Evolutionary conservation across 805 yeast genomes (phyloP), one percentile per base, ranked within the genome.

Genomic region (Yamadazyma endophytica): DNA sequence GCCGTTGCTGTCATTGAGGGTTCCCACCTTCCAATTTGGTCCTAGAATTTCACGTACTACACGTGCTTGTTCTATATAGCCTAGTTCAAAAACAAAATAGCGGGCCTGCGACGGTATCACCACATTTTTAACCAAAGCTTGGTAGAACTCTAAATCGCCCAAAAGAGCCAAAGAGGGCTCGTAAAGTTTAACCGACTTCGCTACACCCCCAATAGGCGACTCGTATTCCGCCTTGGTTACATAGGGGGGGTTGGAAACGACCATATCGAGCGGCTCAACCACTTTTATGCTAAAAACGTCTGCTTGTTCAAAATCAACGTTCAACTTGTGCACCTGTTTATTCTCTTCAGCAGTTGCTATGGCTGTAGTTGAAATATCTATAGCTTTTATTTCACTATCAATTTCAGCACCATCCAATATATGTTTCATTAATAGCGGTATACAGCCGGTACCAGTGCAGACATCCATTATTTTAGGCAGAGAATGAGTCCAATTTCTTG

Each of bases 171-270:
- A 50, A 16, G 50, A 46, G 0, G 98, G 97, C 56, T 90, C 98
- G 53, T 71, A 80, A 9, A 55, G 23, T 23, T 70, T 58, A 0
- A 90, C 97, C 0, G 95, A 82, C 26, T 47, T 50, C 35, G 77
- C 82, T 0, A 78, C 74, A 3, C 75, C 77, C 22, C 54, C 50
- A 8, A 55, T 29, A 1, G 70, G 56, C 4, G 54, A 46, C 7
- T 39, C 39, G 46, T 71, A 71, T 28, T 79, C 77, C 0, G 40
- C 28, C 2, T 18, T 6, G 0, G 85, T 76, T 5, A 89, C 79
- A 49, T 90, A 90, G 0, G 98, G 98, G 1, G 98, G 98, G 45
- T 90, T 90, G n/a, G 95, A 75, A 0, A 80, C 70, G 1, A 92
- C 49, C 3, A 90, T 32, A 36, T 81, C 82, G 12, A 64, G 50